A percentile compares a stretch with the other conserved stretches of the same genome.
phyloP scores from a whole-genome alignment of 768 basidiomycete species.

The Suillus clintonianus region DNA sequence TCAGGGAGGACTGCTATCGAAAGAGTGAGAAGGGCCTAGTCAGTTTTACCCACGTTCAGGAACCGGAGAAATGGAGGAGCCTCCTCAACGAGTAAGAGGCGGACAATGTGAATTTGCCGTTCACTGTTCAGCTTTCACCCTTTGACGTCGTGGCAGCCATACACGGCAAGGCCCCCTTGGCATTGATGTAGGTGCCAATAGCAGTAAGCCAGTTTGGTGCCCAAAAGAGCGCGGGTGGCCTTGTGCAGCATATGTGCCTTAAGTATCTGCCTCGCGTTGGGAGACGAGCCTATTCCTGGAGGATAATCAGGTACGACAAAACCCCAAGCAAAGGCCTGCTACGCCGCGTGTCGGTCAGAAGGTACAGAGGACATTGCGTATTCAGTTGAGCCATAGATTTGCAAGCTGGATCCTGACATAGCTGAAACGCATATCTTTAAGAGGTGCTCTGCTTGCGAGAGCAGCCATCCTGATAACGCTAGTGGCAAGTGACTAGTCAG shows the following conservation, averaged over 20 bases:
- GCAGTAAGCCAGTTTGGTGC: neutral
- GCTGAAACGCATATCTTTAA: neutral
- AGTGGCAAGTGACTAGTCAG: neutral
- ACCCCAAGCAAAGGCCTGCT: neutral
- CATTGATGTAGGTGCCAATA: neutral
- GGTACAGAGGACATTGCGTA: neutral
- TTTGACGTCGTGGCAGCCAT: neutral
- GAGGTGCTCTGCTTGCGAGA: neutral
- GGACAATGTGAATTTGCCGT: neutral
- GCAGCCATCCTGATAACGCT: neutral
- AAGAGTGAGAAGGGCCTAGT: neutral
- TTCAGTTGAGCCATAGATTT: neutral
- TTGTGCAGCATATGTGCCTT: conserved; percentile 5
- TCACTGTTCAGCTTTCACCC: neutral
- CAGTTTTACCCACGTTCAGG: neutral
- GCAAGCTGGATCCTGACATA: neutral
- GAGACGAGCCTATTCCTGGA: conserved; percentile 4
- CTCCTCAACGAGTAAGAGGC: neutral
- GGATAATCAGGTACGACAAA: conserved; percentile 5
- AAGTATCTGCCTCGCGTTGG: conserved; percentile 3
- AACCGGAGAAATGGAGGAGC: neutral
- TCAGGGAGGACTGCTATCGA: neutral
- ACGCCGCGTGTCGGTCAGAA: neutral
- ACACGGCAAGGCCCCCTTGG: neutral
- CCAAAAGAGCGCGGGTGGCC: neutral